These are phyloP conservation scores for Cyclotella distinguenda DNA, from an alignment of 108 stramenopile genomes.

Conservation along the genomic window DNA sequence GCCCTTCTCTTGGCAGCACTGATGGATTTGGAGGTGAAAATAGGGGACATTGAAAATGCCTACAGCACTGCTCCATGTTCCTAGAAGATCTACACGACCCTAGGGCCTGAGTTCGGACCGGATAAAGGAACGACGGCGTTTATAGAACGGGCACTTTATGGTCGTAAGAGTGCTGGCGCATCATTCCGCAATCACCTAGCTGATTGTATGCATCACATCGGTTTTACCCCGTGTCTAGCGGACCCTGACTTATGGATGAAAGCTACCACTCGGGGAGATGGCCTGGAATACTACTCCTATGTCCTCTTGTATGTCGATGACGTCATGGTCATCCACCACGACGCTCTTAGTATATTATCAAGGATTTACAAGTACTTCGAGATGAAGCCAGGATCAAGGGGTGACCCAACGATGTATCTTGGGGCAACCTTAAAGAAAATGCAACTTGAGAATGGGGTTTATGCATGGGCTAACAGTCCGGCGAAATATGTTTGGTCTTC, in stretches of 20 bases:
- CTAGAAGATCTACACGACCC: neutral
- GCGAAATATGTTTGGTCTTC: slow-evolving; percentile 46
- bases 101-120: slow-evolving; percentile 50
- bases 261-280: slow-evolving; percentile 12
- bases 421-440: slow-evolving; percentile 47
- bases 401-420: slow-evolving; percentile 47
- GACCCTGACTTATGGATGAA: slow-evolving; percentile 46
- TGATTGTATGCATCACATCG: slow-evolving; percentile 28
- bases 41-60: slow-evolving; percentile 34
- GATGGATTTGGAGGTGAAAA: slow-evolving; percentile 3
- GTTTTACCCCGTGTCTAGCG: slow-evolving; percentile 41
- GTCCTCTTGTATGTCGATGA: slow-evolving; percentile 47
- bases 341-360: slow-evolving; percentile 7
- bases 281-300: slow-evolving; percentile 37
- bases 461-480: slow-evolving; percentile 51
- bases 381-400: slow-evolving; percentile 48
- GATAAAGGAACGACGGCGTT: slow-evolving; percentile 42
- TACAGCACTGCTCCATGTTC: slow-evolving; percentile 27
- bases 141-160: slow-evolving; percentile 57
- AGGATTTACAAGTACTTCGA: slow-evolving; percentile 44
- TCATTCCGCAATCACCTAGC: slow-evolving; percentile 50
- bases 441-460: slow-evolving; percentile 29
- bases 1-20: slow-evolving; percentile 26
- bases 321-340: slow-evolving; percentile 7
- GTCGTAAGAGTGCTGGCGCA: slow-evolving; percentile 38